phyloP scores from a whole-genome alignment of 116 monocot species.

The Cymodocea nodosa region DNA sequence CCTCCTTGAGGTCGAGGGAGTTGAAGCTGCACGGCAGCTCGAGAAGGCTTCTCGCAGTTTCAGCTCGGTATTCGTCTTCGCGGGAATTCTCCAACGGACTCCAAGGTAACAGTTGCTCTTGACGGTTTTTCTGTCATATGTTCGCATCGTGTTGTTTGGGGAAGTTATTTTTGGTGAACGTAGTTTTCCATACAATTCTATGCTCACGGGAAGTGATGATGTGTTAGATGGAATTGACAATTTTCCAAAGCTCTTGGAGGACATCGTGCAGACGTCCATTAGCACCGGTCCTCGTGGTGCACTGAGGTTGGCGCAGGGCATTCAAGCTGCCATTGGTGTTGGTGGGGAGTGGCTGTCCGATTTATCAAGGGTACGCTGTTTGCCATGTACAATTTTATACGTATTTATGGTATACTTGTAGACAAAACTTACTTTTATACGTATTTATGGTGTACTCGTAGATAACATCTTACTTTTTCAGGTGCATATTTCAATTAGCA shows the following conservation, averaged over 20 bases:
- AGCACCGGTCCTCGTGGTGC: slow-evolving; percentile 86
- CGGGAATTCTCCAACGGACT: slow-evolving; percentile 46
- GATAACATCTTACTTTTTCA: too few relatives aligned
- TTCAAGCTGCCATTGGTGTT: slow-evolving; percentile 83
- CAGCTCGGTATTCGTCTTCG: slow-evolving; percentile 56
- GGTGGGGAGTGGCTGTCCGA: slow-evolving; percentile 91
- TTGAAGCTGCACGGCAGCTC: slow-evolving; percentile 9
- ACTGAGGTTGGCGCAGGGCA: slow-evolving; percentile 66
- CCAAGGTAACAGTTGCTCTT: slow-evolving; percentile 31
- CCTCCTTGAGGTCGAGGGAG: slow-evolving; percentile 19
- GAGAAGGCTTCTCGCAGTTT: slow-evolving; percentile 14
- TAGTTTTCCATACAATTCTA: neutral
- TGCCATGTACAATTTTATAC: too few relatives aligned
- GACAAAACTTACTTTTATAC: too few relatives aligned
- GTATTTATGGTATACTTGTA: too few relatives aligned
- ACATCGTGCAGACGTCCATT: slow-evolving; percentile 74
- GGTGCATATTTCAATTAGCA: too few relatives aligned
- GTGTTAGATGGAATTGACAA: slow-evolving; percentile 54
- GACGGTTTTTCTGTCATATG: neutral
- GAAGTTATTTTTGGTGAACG: neutral
- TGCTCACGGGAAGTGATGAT: neutral
- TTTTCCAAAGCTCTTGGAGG: slow-evolving; percentile 81
- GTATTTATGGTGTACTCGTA: too few relatives aligned
- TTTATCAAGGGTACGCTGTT: slow-evolving; percentile 44
- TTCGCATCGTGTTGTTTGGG: neutral